Evolutionary conservation across 2,329 filamentous ascomycete species (phyloP), one percentile per base, ranked within the genome.

Genomic region (Endothia cerciana): DNA sequence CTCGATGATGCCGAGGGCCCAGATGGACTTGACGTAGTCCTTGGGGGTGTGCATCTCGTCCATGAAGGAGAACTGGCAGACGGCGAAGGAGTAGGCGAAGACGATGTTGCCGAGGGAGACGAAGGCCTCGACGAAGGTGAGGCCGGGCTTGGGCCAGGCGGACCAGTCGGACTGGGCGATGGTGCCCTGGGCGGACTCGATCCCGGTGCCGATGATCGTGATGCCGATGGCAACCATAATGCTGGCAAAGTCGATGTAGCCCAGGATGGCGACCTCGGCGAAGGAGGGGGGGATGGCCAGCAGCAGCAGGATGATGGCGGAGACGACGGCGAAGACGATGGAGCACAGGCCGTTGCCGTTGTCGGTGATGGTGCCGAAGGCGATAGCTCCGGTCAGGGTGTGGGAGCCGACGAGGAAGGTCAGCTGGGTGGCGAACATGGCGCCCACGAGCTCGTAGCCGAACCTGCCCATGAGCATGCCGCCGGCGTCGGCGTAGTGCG

Each of bases 371-470:
- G 83, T 87, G 71, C 88, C 88, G 76, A 91, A 85, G 70, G 89
- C 89, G 71, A 91, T 89, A 40, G 83, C 84, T 70, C 91, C 91
- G 0, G 89, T 91, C 68, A 92, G 78, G 61, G 90, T 81, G 76
- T 93, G 91, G n/a, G 88, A 90, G 41, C 85, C 88, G 76, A 90
- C 88, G 71, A 91, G 84, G 77, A 92, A 91, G 64, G 89, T 78
- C 47, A 92, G 79, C 75, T 91, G 87, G 22, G 91, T 76, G 11
- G 84, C 78, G 71, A 90, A 88, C 69, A 85, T 87, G 69, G 80
- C 76, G 30, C 87, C 88, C 55, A 91, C 78, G 40, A 92, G 69
- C 73, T 90, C 87, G 68, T 87, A 85, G 1, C 87, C 88, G 47
- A 85, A 78, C 22, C 77, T 78, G 10, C 90, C 90, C 65, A 82